A percentile compares a stretch with the other conserved stretches of the same genome.
Evolutionary conservation across 2,329 filamentous ascomycete species (phyloP).

Genomic region (Atkinsonella texensis): DNA sequence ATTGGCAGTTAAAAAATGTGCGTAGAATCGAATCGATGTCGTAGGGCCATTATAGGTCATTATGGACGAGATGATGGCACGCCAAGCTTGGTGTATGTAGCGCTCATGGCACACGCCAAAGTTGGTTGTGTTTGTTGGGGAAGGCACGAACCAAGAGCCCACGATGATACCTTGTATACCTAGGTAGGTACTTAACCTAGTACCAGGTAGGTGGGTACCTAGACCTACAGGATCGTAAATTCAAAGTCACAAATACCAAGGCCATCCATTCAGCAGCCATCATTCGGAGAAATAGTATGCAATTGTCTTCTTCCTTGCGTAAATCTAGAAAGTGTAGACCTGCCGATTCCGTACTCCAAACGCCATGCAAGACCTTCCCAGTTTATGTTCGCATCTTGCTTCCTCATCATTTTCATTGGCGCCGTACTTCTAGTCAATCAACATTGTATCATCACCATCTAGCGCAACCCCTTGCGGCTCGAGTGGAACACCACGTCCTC

Average conservation of each 20-base stretch:
- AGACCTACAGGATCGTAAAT: background rate
- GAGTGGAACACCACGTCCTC: constrained; percentile 63
- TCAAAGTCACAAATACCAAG: background rate
- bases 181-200: background rate
- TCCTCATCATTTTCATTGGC: background rate
- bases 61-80: background rate
- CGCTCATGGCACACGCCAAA: background rate
- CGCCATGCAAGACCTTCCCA: constrained; percentile 11
- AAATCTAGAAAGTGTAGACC: constrained; percentile 1
- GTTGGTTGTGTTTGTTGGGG: background rate
- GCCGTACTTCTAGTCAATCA: constrained; percentile 40
- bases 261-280: too few species aligned
- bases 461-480: constrained; percentile 43
- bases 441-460: constrained; percentile 87
- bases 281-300: background rate
- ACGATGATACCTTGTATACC: background rate
- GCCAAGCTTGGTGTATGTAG: background rate
- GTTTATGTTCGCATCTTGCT: constrained; percentile 4
- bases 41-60: background rate
- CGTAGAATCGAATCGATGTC: background rate
- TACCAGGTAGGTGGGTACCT: background rate
- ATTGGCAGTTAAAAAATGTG: background rate
- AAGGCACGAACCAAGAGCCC: background rate
- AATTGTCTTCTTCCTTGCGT: background rate
- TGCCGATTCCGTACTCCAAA: constrained; percentile 8